Conservation (phyloP, 352 stramenopile species). For the Blastocystis sp. region DNA sequence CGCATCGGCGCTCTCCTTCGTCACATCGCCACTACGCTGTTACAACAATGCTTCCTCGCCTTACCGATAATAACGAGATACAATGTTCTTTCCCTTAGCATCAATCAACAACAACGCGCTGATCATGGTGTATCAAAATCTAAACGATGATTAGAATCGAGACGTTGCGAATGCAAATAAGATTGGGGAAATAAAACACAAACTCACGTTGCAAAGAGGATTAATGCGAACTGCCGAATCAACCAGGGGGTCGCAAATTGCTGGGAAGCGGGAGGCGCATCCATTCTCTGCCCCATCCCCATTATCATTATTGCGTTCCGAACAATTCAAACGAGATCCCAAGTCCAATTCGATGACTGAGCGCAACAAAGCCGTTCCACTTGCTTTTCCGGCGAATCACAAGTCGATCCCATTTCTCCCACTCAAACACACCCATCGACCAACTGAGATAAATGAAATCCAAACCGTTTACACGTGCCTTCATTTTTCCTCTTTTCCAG, state of each 20-base stretch:
- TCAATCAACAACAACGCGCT: slow-evolving; percentile 55
- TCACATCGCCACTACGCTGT: slow-evolving; percentile 68
- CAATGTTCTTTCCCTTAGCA: slow-evolving; percentile 51
- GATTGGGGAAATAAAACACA: background rate
- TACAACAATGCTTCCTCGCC: background rate
- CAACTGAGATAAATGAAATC: no score
- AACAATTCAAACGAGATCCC: no score
- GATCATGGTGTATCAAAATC: background rate
- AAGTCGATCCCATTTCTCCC: no score
- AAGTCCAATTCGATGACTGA: no score
- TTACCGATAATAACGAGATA: slow-evolving; percentile 49
- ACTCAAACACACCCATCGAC: no score
- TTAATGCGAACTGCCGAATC: background rate
- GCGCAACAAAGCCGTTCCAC: no score
- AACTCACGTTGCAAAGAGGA: background rate
- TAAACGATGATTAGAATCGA: background rate
- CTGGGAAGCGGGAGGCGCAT: no score
- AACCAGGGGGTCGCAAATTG: background rate
- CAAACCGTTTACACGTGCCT: background rate
- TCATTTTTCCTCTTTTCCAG: background rate
- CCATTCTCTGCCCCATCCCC: background rate
- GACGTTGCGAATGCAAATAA: background rate
- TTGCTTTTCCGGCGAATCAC: no score
- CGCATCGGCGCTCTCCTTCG: slow-evolving; percentile 66
- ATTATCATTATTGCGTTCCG: no score